Conservation (phyloP, 257 asterid genomes). For the Fraxinus cuspidata region DNA sequence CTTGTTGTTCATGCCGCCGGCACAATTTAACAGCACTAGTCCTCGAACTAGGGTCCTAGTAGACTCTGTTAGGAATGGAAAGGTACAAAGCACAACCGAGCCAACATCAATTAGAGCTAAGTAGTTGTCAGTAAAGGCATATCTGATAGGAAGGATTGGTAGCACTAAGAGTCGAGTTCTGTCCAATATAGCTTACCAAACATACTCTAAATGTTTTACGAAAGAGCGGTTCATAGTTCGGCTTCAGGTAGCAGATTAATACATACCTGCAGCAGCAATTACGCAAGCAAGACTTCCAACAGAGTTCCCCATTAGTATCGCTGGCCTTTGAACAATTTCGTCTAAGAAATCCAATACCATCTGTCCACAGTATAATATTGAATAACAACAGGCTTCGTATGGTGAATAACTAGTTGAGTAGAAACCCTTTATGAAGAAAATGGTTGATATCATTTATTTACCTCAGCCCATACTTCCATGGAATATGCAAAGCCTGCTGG, state of each 20-base stretch:
- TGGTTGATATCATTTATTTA: conserved; percentile 25
- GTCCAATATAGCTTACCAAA: neutral
- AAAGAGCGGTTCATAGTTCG: neutral
- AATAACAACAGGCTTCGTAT: neutral
- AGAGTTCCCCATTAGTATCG: conserved; percentile 82
- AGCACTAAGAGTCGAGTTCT: neutral
- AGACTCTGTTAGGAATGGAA: conserved; percentile 46
- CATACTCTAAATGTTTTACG: neutral
- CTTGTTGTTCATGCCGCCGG: conserved; percentile 99
- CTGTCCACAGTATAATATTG: conserved; percentile 33
- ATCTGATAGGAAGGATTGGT: neutral
- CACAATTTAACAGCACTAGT: conserved; percentile 82
- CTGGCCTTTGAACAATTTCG: conserved; percentile 68
- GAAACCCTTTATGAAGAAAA: conserved; percentile 5
- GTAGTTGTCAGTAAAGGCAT: neutral
- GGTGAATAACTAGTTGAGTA: conserved; percentile 7
- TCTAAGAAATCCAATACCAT: conserved; percentile 76
- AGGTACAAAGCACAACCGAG: neutral
- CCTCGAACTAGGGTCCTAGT: conserved; percentile 54
- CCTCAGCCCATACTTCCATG: conserved; percentile 89
- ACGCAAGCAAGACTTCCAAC: conserved; percentile 97
- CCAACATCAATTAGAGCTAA: conserved; percentile 2
- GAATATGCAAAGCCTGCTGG: conserved; percentile 75
- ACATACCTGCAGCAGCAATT: conserved; percentile 82
- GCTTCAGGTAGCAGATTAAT: conserved; percentile 4